Base-by-base conservation (phyloP, 1,284 basidiomycete genomes). In the Takashimella tepidaria region DNA sequence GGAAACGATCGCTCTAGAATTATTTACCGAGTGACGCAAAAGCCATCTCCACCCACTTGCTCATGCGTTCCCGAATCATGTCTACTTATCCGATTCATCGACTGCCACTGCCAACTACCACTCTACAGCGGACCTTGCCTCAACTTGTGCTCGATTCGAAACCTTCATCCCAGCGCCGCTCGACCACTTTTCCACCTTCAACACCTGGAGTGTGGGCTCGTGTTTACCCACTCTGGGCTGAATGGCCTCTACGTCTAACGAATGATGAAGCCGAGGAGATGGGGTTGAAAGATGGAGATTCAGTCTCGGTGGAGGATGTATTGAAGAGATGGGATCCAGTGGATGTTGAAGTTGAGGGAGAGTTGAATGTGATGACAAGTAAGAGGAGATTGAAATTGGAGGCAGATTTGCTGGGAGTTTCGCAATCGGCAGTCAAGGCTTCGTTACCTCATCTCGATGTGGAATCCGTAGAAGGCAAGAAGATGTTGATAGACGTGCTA, bases 381-480 rank as follows among this genome's bases (percentile, higher is more conserved):
- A 48, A 79, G 56, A 77, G 81, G 55, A 77, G 86, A 48, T 79
- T 86, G 51, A 80, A 84, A 49, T 50, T 66, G 42, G 78, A 78
- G 5, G 79, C 84, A 6, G 78, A 81, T 43, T 81, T 97, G 11
- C 80, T 98, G 16, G 79, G 75, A 5, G 54, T 82, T 12, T 85
- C 89, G 0, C 80, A 83, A 49, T 79, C 80, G 3, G 84, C 85
- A 5, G 68, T 89, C 44, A 72, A 79, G 16, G 90, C 92, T 57
- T 88, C 85, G 64, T 70, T 98, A 12, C 93, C 95, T 0, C 83
- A 87, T 55, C 79, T 98, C 31, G 87, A 93, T 54, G 83, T 92
- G 2, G 93, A 92, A 8, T n/a, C 47, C 48, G 41, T 49, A 22
- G 56, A 75, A 2, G 81, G 80, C 0, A 79, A 86, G 26, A 76